A percentile compares a stretch with the other conserved stretches of the same genome.
Conservation (phyloP, 495 filamentous ascomycete species). For the Penicillium atrosanguineum region DNA sequence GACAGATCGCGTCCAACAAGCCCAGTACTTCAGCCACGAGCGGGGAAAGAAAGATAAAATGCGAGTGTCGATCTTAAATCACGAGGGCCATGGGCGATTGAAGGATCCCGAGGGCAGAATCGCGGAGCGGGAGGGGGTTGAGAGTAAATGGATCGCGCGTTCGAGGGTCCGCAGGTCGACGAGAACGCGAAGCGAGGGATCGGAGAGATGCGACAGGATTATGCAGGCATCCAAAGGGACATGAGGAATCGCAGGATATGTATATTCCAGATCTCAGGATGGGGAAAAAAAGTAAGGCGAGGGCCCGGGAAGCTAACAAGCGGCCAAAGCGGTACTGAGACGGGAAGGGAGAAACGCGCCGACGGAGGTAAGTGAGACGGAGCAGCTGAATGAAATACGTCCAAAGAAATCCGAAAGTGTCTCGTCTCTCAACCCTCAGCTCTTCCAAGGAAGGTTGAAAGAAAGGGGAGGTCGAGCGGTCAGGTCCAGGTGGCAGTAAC, state of each 20-base stretch:
- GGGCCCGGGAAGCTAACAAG: conserved; percentile 14
- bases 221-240: not conserved
- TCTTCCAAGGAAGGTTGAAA: not conserved
- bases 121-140: conserved; percentile 19
- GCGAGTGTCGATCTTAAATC: conserved; percentile 12
- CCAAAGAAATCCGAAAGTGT: not conserved
- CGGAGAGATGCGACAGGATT: not conserved
- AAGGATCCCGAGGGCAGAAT: conserved; percentile 17
- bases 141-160: conserved; percentile 14
- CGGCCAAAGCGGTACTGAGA: conserved; percentile 6
- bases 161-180: not conserved
- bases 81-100: conserved; percentile 18
- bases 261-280: conserved; percentile 10
- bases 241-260: conserved; percentile 10
- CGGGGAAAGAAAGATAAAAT: not conserved
- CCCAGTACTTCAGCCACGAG: not conserved
- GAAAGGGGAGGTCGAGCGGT: conserved; percentile 29
- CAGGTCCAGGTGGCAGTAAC: conserved; percentile 18
- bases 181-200: not conserved
- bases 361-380: not conserved
- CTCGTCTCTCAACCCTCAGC: not conserved
- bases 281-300: conserved; percentile 8
- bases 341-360: not conserved
- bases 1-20: conserved; percentile 1
- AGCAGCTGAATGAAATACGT: too few relatives aligned